Evolutionary conservation across 2,329 filamentous ascomycete genomes (phyloP), one percentile per base, ranked within the genome.

Genomic region (Nemania serpens): DNA sequence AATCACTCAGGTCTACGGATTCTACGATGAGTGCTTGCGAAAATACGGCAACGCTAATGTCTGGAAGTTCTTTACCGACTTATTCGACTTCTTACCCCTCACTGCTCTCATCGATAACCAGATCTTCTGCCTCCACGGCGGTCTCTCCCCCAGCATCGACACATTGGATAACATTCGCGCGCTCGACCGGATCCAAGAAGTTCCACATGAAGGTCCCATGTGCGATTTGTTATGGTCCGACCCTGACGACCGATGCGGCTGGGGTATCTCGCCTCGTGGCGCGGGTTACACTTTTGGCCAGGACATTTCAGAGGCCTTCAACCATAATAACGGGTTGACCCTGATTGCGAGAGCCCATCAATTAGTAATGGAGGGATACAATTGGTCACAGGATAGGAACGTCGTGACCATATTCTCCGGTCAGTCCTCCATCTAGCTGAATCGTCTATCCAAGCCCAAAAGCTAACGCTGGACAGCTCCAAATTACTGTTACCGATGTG

Each of bases 41-140:
- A 99, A 99, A 82, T 99, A 99, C 76, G 95, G 95, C 77, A 98
- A 97, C 74, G 94, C 95, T 65, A 98, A 97, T 71, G 95, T 99
- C 66, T 99, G 95, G 95, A 97, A 97, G 82, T 97, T 92, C 76
- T 99, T 97, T 77, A 97, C 93, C 74, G 94, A 99, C 77, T 89
- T 99, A 56, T 99, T 99, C 80, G 95, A 99, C 81, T 99, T 95
- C 81, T 91, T 99, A 41, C 94, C 95, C 68, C 87, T 99, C 69
- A 97, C 94, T 67, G 95, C 95, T 70, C 88, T 99, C 72, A 97
- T 99, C 77, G 94, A 99, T 80, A 97, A 97, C 81, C 94, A 98
- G 82, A 97, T 99, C 75, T 96, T 99, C 80, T 99, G 95, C 79
- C 89, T 99, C 62, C 95, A 99, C 82, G 95, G 95, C 70, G 95